These are phyloP conservation scores for Mycena haematopus DNA, from an alignment of 768 basidiomycete species.

Conservation along the genomic window DNA sequence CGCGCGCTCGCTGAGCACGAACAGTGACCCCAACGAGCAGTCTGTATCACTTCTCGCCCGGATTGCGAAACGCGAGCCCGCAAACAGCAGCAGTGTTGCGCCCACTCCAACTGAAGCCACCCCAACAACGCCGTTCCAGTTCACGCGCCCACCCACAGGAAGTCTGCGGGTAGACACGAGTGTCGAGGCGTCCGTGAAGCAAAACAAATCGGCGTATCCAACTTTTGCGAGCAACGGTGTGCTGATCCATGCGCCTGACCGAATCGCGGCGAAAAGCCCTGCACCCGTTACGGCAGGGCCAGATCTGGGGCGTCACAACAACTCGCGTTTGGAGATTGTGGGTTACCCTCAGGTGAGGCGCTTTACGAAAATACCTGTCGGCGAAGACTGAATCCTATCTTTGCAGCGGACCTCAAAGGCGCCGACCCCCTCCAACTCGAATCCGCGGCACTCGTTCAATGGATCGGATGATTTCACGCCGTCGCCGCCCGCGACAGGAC, in stretches of 20 bases:
- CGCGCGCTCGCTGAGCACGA: constrained; percentile 72
- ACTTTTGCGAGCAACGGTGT: constrained; percentile 67
- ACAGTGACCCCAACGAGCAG: constrained; percentile 81
- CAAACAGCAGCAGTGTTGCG: constrained; percentile 39
- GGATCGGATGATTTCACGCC: constrained; percentile 72
- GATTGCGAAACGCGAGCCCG: constrained; percentile 64
- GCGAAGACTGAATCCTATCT: constrained; percentile 4
- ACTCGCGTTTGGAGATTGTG: constrained; percentile 74
- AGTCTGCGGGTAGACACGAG: constrained; percentile 78
- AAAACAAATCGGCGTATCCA: constrained; percentile 89
- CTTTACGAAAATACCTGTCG: constrained; percentile 4
- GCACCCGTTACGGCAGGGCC: constrained; percentile 86
- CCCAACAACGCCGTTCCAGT: constrained; percentile 52
- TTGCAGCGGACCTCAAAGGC: constrained; percentile 54
- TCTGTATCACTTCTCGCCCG: constrained; percentile 78
- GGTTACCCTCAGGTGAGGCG: constrained; percentile 68
- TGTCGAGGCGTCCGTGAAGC: constrained; percentile 63
- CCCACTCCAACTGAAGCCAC: constrained; percentile 63
- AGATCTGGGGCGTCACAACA: constrained; percentile 80
- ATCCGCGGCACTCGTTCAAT: constrained; percentile 76
- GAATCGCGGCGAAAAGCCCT: constrained; percentile 68
- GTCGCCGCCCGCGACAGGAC: constrained; percentile 58
- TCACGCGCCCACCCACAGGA: constrained; percentile 70
- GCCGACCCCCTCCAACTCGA: constrained; percentile 51
- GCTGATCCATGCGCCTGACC: constrained; percentile 63